Percentiles rank a stretch among this genome's conserved stretches.
These are phyloP conservation scores for Pleurotus ostreatus DNA, from an alignment of 768 basidiomycete species.

Conservation along the genomic window DNA sequence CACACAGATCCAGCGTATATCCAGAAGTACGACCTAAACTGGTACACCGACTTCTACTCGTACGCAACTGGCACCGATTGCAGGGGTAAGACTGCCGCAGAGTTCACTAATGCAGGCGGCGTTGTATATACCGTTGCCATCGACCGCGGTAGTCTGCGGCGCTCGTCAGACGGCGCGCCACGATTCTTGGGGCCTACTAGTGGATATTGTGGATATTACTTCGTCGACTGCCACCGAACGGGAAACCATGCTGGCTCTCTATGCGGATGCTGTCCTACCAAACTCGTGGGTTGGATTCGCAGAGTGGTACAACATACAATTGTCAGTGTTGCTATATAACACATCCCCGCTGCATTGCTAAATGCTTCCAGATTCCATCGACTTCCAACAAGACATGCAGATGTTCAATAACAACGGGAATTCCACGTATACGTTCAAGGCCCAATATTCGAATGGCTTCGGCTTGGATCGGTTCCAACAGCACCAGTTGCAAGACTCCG, in stretches of 20 bases:
- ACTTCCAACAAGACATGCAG: slow-evolving; percentile 2
- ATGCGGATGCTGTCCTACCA: background rate
- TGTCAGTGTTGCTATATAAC: background rate
- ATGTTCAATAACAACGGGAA: slow-evolving; percentile 2
- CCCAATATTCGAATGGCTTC: background rate
- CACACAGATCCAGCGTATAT: background rate
- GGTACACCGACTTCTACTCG: slow-evolving; percentile 1
- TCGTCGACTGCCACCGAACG: too few species aligned
- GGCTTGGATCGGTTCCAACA: background rate
- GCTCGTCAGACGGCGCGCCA: too few species aligned
- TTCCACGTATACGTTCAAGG: background rate
- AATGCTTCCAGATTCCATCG: background rate
- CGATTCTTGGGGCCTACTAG: too few species aligned
- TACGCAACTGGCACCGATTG: background rate
- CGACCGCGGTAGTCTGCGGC: too few species aligned
- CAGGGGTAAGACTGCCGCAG: background rate
- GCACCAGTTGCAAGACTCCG: background rate
- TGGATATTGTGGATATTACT: too few species aligned
- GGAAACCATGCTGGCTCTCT: background rate
- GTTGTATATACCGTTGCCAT: too few species aligned
- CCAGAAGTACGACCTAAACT: background rate
- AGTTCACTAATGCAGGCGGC: background rate
- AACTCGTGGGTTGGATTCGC: background rate
- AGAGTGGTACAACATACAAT: background rate
- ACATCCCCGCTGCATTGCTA: background rate